Base-by-base conservation (phyloP, 371 early-diverging fungal species). In the Dentiscutata heterogama region DNA sequence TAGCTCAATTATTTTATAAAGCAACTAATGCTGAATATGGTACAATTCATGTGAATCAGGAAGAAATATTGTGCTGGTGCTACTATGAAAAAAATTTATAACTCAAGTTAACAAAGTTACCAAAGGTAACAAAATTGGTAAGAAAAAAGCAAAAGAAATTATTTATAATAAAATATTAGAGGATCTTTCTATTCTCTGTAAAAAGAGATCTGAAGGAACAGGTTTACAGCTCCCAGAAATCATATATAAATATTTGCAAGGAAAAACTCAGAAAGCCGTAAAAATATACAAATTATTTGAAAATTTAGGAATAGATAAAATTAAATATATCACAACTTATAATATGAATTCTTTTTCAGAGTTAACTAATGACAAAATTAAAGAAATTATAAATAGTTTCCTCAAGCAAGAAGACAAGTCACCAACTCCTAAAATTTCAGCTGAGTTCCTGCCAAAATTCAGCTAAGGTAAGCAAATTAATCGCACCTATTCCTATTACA, bases 341-440 rank as follows among this genome's bases (percentile, higher is more conserved):
- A 76, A 20, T 61, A 63, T 31, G 39, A 76, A 76, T 61, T 58
- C 60, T 76, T 61, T 76, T 76, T 76, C 61, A 4, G 61, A 76
- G 61, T 60, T 76, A 76, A 60, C 61, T 76, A 60, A 76, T 76
- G 77, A 76, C 35, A 76, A 76, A 76, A 31, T 76, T 61, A 60
- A 76, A 76, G 63, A 63, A 53, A 70, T 70, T 35, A 70, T 70
- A 46, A 35, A 70, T 70, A 70, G 35, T 70, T 70, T 35, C 35
- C 1, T 25, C 1, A 35, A 70, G 70, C 3, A 70, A 7, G 50
- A 18, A 13, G 35, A 35, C 18, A 8, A 31, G 13, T 42, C 35
- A 18, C 7, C 70, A 2, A 64, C n/a, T 64, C 50, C 70, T 70
- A 35, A 70, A 70, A 70, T 35, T 31, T 70, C 70, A 31, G 35